phyloP scores from a whole-genome alignment of 192 early-diverging fungal species.

The Kappamyces sp. region DNA sequence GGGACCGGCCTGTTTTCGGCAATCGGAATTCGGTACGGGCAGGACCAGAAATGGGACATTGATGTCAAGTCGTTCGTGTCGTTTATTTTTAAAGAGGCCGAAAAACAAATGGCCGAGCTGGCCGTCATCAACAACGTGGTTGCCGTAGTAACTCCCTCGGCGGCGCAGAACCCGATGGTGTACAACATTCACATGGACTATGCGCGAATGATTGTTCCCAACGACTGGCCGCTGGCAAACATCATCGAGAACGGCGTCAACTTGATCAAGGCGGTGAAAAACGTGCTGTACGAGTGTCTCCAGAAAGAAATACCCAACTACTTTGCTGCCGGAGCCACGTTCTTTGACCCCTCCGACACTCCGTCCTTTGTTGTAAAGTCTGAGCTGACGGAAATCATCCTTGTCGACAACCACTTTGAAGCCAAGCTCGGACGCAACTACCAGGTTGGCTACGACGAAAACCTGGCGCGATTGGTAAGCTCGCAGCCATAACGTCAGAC shows the following conservation, averaged over 20 bases:
- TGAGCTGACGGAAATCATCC: conserved; percentile 19
- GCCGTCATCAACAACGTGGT: too few relatives aligned
- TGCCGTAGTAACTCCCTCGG: too few relatives aligned
- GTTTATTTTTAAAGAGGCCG: too few relatives aligned
- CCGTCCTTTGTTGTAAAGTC: background rate
- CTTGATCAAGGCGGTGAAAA: conserved; percentile 7
- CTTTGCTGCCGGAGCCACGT: conserved; percentile 3
- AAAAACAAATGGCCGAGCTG: too few relatives aligned
- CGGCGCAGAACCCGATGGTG: too few relatives aligned
- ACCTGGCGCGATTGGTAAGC: conserved; percentile 26
- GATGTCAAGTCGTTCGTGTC: too few relatives aligned
- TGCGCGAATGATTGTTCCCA: background rate
- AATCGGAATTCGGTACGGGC: too few relatives aligned
- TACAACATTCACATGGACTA: too few relatives aligned
- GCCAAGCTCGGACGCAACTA: conserved; percentile 34
- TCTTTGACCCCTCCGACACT: background rate
- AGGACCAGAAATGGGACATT: too few relatives aligned
- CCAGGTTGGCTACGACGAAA: conserved; percentile 33
- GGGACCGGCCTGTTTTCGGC: too few relatives aligned
- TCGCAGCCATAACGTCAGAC: too few relatives aligned
- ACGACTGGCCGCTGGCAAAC: conserved; percentile 11
- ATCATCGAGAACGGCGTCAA: conserved; percentile 6
- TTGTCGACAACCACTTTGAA: conserved; percentile 44
- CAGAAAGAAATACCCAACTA: too few relatives aligned
- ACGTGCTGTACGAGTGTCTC: background rate